Evolutionary conservation across 2,329 filamentous ascomycete species (phyloP), one percentile per base, ranked within the genome.

Genomic region (Bipolaris bicolor): DNA sequence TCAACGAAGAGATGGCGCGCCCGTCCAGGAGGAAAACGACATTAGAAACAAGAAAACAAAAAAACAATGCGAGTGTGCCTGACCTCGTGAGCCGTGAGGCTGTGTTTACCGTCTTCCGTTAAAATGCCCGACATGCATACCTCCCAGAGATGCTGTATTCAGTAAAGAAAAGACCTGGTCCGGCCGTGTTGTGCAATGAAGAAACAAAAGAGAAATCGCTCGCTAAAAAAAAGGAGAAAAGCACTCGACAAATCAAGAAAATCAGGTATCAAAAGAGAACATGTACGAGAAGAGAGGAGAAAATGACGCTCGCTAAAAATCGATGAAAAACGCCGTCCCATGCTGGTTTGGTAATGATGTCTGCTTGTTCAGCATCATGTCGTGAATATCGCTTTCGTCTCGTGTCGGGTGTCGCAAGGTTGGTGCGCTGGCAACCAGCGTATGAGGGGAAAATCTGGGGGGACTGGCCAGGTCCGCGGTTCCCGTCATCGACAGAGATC

Each of bases 311-410:
- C 72, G 75, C 73, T 77, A 77, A 75, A 79, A 76, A 77, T 58
- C 55, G 47, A 55, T 76, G 75, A 77, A 77, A 72, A 78, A 84
- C 82, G 81, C 83, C 82, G 79, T 83, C 82, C 80, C 77, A 83
- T 83, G 81, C 80, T 76, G 75, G 63, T 50, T 54, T 36, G 62
- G 73, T 78, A 77, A 79, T 78, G 57, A 58, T 75, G 71, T 73
- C 48, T 75, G 73, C 54, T 31, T 37, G 22, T n/a, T 26, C 18
- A 73, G 77, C 77, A 76, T 76, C 70, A 72, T 66, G 64, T 77
- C 73, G 71, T 79, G 75, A 67, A 74, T 69, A 73, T 79, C 75
- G 76, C 75, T 74, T 78, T 77, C 75, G 77, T 79, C 77, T 77
- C 76, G 71, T 79, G 69, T 76, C 69, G 69, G 67, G 62, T 64